Conservation (phyloP, 768 basidiomycete genomes). For the Tulasnella sp. region DNA sequence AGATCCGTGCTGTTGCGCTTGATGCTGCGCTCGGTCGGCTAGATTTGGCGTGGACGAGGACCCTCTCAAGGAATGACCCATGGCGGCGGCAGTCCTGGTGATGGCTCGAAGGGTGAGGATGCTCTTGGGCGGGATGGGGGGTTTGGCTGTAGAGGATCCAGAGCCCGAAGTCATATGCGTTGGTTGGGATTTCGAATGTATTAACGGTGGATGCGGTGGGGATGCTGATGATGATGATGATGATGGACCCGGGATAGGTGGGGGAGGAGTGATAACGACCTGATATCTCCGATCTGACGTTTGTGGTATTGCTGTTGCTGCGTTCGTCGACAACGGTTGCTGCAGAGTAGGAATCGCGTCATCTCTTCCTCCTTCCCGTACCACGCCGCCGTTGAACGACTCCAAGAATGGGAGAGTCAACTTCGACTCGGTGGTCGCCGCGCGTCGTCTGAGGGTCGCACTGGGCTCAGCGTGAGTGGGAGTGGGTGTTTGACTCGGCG, state of each 20-base stretch:
- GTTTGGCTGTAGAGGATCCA: neutral
- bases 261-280: slow-evolving; percentile 8
- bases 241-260: neutral
- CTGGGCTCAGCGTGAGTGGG: neutral
- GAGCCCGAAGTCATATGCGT: neutral
- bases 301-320: neutral
- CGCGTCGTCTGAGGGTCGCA: neutral
- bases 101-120: neutral
- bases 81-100: neutral
- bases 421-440: neutral
- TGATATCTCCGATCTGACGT: neutral
- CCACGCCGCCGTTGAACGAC: neutral
- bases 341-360: too few relatives aligned
- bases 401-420: neutral
- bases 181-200: neutral
- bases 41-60: slow-evolving; percentile 11
- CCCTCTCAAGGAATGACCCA: neutral
- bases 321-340: too few relatives aligned
- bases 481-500: neutral
- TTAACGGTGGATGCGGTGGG: neutral
- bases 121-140: slow-evolving; percentile 8
- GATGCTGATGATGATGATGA: neutral
- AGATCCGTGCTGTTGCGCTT: neutral
- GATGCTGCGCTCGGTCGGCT: neutral
- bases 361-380: neutral